A percentile compares a stretch with the other conserved stretches of the same genome.
Conservation (phyloP, 352 stramenopile genomes). For the Paralagenidium karlingii region DNA sequence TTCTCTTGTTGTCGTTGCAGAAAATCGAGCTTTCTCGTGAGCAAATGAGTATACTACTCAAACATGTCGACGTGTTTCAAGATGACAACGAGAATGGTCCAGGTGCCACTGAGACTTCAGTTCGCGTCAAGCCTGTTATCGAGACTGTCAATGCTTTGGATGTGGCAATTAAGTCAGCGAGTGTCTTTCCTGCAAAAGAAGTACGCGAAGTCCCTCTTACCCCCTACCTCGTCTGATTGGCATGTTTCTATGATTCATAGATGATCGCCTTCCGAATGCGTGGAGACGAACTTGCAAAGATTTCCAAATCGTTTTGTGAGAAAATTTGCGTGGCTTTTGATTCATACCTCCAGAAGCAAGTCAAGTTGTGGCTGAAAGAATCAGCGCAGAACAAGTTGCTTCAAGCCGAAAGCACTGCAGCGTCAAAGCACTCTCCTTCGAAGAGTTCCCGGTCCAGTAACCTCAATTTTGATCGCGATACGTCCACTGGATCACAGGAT, state of each 20-base stretch:
- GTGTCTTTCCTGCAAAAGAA: constrained; percentile 31
- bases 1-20: not conserved
- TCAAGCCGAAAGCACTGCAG: not conserved
- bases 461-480: too few relatives aligned
- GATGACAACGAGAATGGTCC: constrained; percentile 10
- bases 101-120: not conserved
- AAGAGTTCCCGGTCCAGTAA: too few relatives aligned
- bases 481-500: too few relatives aligned
- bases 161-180: constrained; percentile 41
- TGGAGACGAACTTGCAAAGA: constrained; percentile 32
- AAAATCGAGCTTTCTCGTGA: constrained; percentile 41
- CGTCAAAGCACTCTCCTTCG: constrained; percentile 5
- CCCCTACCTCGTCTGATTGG: not conserved
- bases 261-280: constrained; percentile 44
- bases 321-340: constrained; percentile 44
- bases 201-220: too few relatives aligned
- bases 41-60: constrained; percentile 34
- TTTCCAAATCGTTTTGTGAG: constrained; percentile 30
- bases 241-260: too few relatives aligned
- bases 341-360: constrained; percentile 29
- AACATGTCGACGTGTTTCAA: constrained; percentile 31
- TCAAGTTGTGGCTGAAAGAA: constrained; percentile 20
- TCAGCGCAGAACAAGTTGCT: constrained; percentile 6
- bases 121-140: constrained; percentile 16
- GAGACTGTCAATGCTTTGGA: constrained; percentile 29